phyloP scores from a whole-genome alignment of 441 rosid species.

The Arabidopsis hybrid region DNA sequence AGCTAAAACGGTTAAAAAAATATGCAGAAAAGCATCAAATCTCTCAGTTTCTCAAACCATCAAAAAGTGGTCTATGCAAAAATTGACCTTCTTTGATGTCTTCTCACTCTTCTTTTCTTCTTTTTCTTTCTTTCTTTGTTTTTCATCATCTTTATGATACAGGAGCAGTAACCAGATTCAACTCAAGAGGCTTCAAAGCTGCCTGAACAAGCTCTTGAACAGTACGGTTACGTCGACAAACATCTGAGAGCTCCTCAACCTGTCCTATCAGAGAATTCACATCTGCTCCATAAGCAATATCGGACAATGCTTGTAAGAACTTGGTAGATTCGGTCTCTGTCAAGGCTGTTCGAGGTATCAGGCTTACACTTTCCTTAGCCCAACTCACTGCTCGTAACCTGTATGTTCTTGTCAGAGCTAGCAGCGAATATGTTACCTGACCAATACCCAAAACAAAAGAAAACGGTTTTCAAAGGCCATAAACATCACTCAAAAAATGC shows the following conservation, averaged over 20 bases:
- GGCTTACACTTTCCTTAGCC: conserved; percentile 70
- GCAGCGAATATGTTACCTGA: conserved; percentile 83
- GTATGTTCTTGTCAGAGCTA: conserved; percentile 79
- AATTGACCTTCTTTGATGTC: conserved; percentile 39
- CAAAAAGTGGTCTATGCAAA: conserved; percentile 43
- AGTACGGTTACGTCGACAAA: conserved; percentile 88
- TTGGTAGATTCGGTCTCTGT: conserved; percentile 77
- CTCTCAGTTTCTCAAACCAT: conserved; percentile 38
- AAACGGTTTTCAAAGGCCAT: conserved; percentile 7
- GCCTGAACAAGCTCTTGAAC: conserved; percentile 95
- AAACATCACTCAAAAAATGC: conserved; percentile 11
- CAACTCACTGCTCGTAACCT: conserved; percentile 74
- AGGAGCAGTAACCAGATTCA: conserved; percentile 57
- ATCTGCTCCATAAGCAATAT: conserved; percentile 78
- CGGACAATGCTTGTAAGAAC: conserved; percentile 76
- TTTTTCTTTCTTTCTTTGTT: conserved; percentile 23
- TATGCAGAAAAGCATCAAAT: conserved; percentile 41
- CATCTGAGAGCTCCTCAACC: conserved; percentile 87
- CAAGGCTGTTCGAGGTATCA: conserved; percentile 81
- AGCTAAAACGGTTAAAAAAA: conserved; percentile 32
- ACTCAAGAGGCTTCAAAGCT: conserved; percentile 86
- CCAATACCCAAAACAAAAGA: conserved; percentile 18
- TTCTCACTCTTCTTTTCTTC: conserved; percentile 17
- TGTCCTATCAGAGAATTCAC: conserved; percentile 68
- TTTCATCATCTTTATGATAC: conserved; percentile 55